A percentile compares a stretch with the other conserved stretches of the same genome.
Evolutionary conservation across 2,329 filamentous ascomycete species (phyloP).

Genomic region (Hortaea sp.): DNA sequence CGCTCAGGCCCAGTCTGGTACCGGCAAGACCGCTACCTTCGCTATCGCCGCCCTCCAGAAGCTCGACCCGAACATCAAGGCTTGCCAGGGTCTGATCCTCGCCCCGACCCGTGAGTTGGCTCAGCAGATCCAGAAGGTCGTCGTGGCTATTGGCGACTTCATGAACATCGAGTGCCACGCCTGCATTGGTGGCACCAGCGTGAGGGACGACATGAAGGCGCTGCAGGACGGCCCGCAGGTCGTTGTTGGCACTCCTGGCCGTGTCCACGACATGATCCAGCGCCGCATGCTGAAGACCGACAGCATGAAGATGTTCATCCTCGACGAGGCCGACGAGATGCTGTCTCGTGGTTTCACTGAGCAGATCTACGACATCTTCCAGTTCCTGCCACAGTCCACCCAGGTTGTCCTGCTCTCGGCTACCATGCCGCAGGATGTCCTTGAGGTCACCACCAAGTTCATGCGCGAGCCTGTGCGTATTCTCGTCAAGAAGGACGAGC

Average conservation of each 20-base stretch:
- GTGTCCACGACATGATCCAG: slow-evolving; percentile 99
- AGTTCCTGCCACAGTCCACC: slow-evolving; percentile 92
- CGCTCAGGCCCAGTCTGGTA: slow-evolving; percentile 98
- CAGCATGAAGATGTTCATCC: slow-evolving; percentile 98
- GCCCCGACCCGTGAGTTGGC: slow-evolving; percentile 97
- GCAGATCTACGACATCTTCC: slow-evolving; percentile 99
- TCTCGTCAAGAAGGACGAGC: slow-evolving; percentile 98
- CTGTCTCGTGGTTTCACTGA: slow-evolving; percentile 98
- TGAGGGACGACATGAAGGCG: slow-evolving; percentile 97
- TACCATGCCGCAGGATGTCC: slow-evolving; percentile 97
- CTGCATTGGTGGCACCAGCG: slow-evolving; percentile 96
- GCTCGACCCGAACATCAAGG: slow-evolving; percentile 89
- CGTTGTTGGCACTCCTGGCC: slow-evolving; percentile 93
- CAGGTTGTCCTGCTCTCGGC: slow-evolving; percentile 97
- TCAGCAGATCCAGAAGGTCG: slow-evolving; percentile 99
- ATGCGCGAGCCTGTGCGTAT: slow-evolving; percentile 99
- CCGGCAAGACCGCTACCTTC: slow-evolving; percentile 99
- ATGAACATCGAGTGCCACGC: slow-evolving; percentile 99
- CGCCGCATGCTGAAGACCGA: slow-evolving; percentile 95
- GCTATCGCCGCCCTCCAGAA: slow-evolving; percentile 98
- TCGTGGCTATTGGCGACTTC: slow-evolving; percentile 97
- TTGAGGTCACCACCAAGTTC: slow-evolving; percentile 99
- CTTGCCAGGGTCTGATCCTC: slow-evolving; percentile 95
- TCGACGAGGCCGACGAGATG: slow-evolving; percentile 99
- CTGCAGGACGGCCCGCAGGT: slow-evolving; percentile 93